Evolutionary conservation across 495 filamentous ascomycete species (phyloP).

Genomic region (Podospora didyma): DNA sequence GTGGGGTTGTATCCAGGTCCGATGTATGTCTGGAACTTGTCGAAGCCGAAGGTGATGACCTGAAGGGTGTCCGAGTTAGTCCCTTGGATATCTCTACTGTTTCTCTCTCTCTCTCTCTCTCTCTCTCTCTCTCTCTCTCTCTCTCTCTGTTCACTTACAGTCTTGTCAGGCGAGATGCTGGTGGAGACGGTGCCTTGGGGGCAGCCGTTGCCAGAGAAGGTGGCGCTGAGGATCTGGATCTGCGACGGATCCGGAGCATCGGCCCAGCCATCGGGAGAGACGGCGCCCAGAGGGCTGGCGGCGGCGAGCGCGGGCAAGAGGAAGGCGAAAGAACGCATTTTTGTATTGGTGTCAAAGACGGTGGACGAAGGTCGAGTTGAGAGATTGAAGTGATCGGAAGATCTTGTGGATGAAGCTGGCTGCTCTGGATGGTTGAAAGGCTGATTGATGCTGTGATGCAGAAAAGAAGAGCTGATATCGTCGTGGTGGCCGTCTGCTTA

Average conservation of each 20-base stretch:
- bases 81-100: not conserved
- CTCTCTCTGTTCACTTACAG: slow-evolving; percentile 37
- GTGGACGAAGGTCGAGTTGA: slow-evolving; percentile 3
- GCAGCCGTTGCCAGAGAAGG: slow-evolving; percentile 58
- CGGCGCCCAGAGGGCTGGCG: slow-evolving; percentile 36
- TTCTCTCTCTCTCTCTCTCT: too few relatives aligned
- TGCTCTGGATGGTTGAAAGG: slow-evolving; percentile 13
- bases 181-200: slow-evolving; percentile 48
- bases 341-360: slow-evolving; percentile 4
- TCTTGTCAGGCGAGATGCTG: slow-evolving; percentile 48
- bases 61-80: slow-evolving; percentile 14
- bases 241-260: slow-evolving; percentile 35
- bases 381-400: slow-evolving; percentile 4
- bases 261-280: slow-evolving; percentile 26
- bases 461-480: slow-evolving; percentile 23
- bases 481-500: slow-evolving; percentile 27
- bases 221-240: slow-evolving; percentile 51
- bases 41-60: slow-evolving; percentile 56
- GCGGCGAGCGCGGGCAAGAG: slow-evolving; percentile 45
- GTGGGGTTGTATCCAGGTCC: slow-evolving; percentile 37
- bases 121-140: too few relatives aligned
- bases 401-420: slow-evolving; percentile 2
- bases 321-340: slow-evolving; percentile 43
- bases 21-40: slow-evolving; percentile 55
- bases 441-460: slow-evolving; percentile 21